A percentile compares a stretch with the other conserved stretches of the same genome.
Evolutionary conservation across 2,329 filamentous ascomycete species (phyloP).

Genomic region (Davidsoniella neocaledoniae): DNA sequence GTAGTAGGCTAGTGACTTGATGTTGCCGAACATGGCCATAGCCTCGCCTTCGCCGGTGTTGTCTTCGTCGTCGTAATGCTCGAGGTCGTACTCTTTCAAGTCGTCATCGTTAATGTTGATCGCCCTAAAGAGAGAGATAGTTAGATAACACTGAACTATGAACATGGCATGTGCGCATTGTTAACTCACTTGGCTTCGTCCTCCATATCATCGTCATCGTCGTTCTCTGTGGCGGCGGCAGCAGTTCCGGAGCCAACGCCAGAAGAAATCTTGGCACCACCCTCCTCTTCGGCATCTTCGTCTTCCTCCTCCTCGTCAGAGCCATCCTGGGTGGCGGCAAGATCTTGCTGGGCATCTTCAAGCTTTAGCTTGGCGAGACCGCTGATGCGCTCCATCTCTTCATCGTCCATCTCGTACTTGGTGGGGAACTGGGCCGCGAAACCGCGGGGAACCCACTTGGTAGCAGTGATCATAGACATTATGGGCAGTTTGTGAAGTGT

Average conservation of each 20-base stretch:
- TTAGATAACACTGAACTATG: slow-evolving; percentile 13
- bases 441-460: slow-evolving; percentile 60
- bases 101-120: slow-evolving; percentile 57
- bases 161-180: not conserved
- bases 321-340: slow-evolving; percentile 30
- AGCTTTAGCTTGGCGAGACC: slow-evolving; percentile 62
- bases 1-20: slow-evolving; percentile 87
- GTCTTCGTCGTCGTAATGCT: slow-evolving; percentile 66
- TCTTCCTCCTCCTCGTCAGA: slow-evolving; percentile 18
- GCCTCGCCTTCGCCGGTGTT: slow-evolving; percentile 40
- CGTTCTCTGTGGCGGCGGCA: not conserved
- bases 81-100: slow-evolving; percentile 88
- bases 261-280: slow-evolving; percentile 14
- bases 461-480: slow-evolving; percentile 62
- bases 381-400: slow-evolving; percentile 60
- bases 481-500: slow-evolving; percentile 16
- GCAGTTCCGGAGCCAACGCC: not conserved
- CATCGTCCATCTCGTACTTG: slow-evolving; percentile 60
- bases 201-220: slow-evolving; percentile 9
- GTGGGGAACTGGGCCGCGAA: slow-evolving; percentile 60
- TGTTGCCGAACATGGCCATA: slow-evolving; percentile 87
- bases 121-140: not conserved
- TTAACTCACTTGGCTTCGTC: slow-evolving; percentile 11
- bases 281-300: slow-evolving; percentile 17
- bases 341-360: slow-evolving; percentile 78